Percentiles rank a stretch among this genome's conserved stretches.
These are phyloP conservation scores for Leccinum sublutescens DNA, from an alignment of 768 basidiomycete genomes.

Conservation along the genomic window DNA sequence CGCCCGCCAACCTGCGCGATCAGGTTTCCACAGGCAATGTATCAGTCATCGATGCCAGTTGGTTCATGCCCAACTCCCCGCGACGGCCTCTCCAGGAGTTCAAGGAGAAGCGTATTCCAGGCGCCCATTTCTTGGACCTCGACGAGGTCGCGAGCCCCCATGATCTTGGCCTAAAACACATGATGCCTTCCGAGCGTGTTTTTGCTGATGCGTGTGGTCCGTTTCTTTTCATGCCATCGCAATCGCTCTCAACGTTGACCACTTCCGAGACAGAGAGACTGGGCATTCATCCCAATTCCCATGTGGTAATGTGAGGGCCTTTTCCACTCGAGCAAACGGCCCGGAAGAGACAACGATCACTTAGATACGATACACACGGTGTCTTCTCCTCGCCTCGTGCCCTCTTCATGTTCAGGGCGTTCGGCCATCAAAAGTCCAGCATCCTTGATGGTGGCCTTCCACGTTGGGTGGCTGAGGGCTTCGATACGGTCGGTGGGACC, in stretches of 20 bases:
- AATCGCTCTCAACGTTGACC: conserved; percentile 8
- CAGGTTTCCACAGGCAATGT: conserved; percentile 32
- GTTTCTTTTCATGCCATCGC: conserved; percentile 24
- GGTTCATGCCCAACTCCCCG: conserved; percentile 91
- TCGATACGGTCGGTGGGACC: conserved; percentile 44
- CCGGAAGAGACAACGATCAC: conserved; percentile 10
- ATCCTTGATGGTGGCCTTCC: conserved; percentile 94
- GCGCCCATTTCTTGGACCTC: conserved; percentile 73
- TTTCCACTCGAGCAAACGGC: background rate
- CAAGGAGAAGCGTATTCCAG: conserved; percentile 60
- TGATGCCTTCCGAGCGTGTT: conserved; percentile 74
- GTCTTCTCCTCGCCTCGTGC: conserved; percentile 92
- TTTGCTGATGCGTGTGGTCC: conserved; percentile 83
- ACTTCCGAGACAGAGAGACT: conserved; percentile 49
- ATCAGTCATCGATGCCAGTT: conserved; percentile 71
- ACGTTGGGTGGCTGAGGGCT: conserved; percentile 69
- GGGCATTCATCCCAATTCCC: conserved; percentile 69
- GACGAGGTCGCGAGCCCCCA: conserved; percentile 76
- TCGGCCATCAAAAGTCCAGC: conserved; percentile 84
- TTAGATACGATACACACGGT: conserved; percentile 86
- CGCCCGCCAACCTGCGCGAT: conserved; percentile 47
- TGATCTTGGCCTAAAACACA: conserved; percentile 84
- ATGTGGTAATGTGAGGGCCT: conserved; percentile 73
- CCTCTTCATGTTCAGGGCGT: conserved; percentile 90
- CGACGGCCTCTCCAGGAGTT: conserved; percentile 74